Evolutionary conservation across 345 rosid species (phyloP), one percentile per base, ranked within the genome.

Genomic region (Kernera saxatilis): DNA sequence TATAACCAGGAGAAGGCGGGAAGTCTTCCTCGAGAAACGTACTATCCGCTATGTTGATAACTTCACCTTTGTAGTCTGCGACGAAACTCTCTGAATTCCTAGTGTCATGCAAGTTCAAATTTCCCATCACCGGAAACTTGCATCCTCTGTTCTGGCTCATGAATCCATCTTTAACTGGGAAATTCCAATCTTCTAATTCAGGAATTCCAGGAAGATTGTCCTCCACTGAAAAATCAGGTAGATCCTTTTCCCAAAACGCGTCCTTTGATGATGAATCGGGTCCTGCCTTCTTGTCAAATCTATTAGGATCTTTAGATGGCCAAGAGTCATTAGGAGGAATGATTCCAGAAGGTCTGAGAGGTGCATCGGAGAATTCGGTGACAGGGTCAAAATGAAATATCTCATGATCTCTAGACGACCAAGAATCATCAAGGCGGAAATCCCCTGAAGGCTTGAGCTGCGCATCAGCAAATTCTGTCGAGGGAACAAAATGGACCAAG

Each of bases 31-130:
- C 76, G 35, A 53, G 56, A 66, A 61, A 69, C 43, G 70, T 70
- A 73, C 57, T 61, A 67, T 80, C 77, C 18, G 67, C 70, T 61
- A 78, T 63, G 77, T 89, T 80, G 51, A 85, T 75, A 65, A 82
- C 85, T 80, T 87, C 97, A 64, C 88, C 88, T 44, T 33, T 70
- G 59, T 78, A 73, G 57, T 82, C 88, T 70, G 79, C 75, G 13
- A 51, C 70, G 73, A 62, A 74, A 35, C 57, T 74, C 32, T 79
- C 80, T 52, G 77, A 72, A 58, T 68, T 64, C 64, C 70, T 58
- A 54, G 70, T 33, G 23, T 72, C 79, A 32, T 22, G 65, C 76
- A 83, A 64, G 67, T 80, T 67, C 9, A 72, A 30, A 51, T 64
- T 68, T 40, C 69, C 59, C 60, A 37, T 68, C 48, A 30, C 67